Conservation (phyloP, 108 stramenopile genomes). For the Nannochloropsis oceanica region DNA sequence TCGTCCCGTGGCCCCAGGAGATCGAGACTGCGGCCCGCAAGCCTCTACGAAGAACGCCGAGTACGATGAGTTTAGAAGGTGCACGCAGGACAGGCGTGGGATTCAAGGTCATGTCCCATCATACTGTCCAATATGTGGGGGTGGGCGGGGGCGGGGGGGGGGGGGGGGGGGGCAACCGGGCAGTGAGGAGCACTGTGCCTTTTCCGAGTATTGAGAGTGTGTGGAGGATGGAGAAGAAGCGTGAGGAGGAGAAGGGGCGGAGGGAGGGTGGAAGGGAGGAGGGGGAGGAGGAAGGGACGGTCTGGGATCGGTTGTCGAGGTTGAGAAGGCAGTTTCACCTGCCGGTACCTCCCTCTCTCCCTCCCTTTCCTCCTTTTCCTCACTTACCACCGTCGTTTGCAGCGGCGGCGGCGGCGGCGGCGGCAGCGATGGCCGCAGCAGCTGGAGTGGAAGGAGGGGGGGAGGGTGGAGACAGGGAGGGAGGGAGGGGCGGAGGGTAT, state of each 20-base stretch:
- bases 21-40: background rate
- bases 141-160: background rate
- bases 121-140: background rate
- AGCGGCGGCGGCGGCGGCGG: background rate
- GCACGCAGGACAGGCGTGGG: background rate
- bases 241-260: background rate
- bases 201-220: background rate
- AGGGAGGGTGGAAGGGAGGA: background rate
- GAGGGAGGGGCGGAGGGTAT: background rate
- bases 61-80: background rate
- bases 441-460: no score
- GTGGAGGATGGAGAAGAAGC: no score
- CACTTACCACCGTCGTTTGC: no score
- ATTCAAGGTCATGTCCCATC: background rate
- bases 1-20: background rate
- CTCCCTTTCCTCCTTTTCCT: no score
- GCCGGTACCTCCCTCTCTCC: background rate
- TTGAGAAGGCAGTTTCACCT: background rate
- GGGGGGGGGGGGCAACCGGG: constrained; percentile 7
- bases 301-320: background rate
- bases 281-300: background rate
- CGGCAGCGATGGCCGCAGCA: background rate
- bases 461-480: background rate
- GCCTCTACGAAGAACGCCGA: background rate
- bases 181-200: constrained; percentile 1